Evolutionary conservation across 192 early-diverging fungal genomes (phyloP), one percentile per base, ranked within the genome.

Genomic region (Phlyctochytrium planicorne): DNA sequence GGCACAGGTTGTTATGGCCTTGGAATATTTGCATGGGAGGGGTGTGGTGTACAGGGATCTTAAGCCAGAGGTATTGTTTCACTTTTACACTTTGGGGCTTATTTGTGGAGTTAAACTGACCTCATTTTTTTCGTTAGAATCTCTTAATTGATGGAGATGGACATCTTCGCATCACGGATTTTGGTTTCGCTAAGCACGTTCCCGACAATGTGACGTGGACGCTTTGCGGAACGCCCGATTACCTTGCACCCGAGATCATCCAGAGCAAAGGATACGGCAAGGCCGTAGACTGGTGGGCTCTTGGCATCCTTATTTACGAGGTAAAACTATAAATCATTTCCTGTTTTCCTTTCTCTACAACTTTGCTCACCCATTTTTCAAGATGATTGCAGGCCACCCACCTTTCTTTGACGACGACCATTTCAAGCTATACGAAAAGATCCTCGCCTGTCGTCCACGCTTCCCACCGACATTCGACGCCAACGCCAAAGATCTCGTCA

Each of bases 201-300:
- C 75, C 83, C 20, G 88, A 88, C 70, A 10, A 65, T 12, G 79
- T 85, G 75, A 91, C 89, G 14, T 89, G 88, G 85, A 91, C 89
- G n/a, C 77, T 91, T 34, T 91, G 89, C 63, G 89, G 89, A 10
- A 91, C 89, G 0, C 89, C 89, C 53, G 89, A 90, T 63, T 90
- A 90, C 65, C 76, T 93, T 52, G 91, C 91, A 20, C 91, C 91
- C 3, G 91, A 93, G 78, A 69, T 95, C n/a, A 71, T 96, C n/a
- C 79, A 90, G 32, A 84, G 84, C 30, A 82, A 29, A 52, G 92
- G 91, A 16, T 97, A 97, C 78, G 90, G 88, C 27, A 93, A 93
- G 69, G 89, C 91, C 4, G 94, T 97, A 0, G 95, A 98, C 78
- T 98, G 95, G 95, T 98, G 93, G 94, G 89, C 95, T 2, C 81